A percentile compares a stretch with the other conserved stretches of the same genome.
phyloP scores from a whole-genome alignment of 495 filamentous ascomycete genomes.

The Tuber umbilicatum region DNA sequence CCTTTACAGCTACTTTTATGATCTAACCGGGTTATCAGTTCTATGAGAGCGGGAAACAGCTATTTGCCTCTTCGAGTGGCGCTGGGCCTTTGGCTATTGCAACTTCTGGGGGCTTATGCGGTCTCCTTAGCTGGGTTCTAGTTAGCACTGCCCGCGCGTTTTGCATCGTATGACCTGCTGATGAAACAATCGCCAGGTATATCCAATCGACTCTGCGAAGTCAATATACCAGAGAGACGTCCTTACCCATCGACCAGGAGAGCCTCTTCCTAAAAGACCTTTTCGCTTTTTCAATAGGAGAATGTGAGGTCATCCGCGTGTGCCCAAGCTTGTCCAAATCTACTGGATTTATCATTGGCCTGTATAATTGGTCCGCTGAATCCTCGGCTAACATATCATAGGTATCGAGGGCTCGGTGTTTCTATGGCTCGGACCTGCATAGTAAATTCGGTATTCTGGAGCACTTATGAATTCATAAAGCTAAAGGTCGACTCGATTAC shows the following conservation, averaged over 20 bases:
- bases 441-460: slow-evolving; percentile 73
- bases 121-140: slow-evolving; percentile 72
- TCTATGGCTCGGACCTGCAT: slow-evolving; percentile 69
- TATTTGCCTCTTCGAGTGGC: slow-evolving; percentile 66
- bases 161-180: slow-evolving; percentile 2
- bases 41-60: slow-evolving; percentile 83
- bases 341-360: neutral
- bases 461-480: slow-evolving; percentile 67
- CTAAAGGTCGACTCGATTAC: slow-evolving; percentile 32
- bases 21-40: slow-evolving; percentile 25
- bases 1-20: neutral
- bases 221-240: slow-evolving; percentile 76
- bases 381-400: neutral
- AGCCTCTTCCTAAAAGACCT: slow-evolving; percentile 55
- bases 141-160: slow-evolving; percentile 50
- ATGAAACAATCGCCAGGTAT: slow-evolving; percentile 46
- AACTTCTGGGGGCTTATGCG: slow-evolving; percentile 68
- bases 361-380: neutral
- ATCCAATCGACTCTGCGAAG: slow-evolving; percentile 79
- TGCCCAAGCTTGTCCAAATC: neutral
- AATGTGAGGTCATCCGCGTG: slow-evolving; percentile 51
- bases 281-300: slow-evolving; percentile 62
- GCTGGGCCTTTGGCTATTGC: slow-evolving; percentile 67
- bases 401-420: slow-evolving; percentile 60
- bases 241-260: slow-evolving; percentile 58